Percentiles rank a stretch among this genome's conserved stretches.
Conservation (phyloP, 2,329 filamentous ascomycete species). For the Claviceps maximensis region DNA sequence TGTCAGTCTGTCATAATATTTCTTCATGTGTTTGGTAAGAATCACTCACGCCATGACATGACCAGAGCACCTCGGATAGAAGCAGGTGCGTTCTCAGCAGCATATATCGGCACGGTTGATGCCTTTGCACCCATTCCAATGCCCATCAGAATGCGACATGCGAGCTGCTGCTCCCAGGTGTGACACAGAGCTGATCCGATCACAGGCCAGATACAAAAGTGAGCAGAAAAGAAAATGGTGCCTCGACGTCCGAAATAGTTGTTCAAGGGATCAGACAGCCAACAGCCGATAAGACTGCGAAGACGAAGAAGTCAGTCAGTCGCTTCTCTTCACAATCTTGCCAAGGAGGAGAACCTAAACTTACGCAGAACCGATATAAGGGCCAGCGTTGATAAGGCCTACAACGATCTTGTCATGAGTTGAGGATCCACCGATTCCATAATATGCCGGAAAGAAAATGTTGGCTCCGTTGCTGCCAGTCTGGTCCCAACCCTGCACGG, state of each 20-base stretch:
- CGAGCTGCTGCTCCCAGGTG: conserved; percentile 52
- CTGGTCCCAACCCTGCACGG: conserved; percentile 50
- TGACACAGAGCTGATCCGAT: conserved; percentile 48
- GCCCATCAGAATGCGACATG: conserved; percentile 52
- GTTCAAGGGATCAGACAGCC: conserved; percentile 48
- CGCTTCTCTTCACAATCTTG: conserved; percentile 21
- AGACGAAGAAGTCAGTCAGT: conserved; percentile 4
- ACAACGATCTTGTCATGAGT: conserved; percentile 28
- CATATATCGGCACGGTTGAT: conserved; percentile 52
- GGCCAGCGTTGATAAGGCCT: conserved; percentile 17
- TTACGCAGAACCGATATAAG: conserved; percentile 37
- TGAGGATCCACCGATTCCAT: conserved; percentile 22
- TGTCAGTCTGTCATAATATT: conserved; percentile 19
- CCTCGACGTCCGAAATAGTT: conserved; percentile 50
- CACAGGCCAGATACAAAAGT: conserved; percentile 31
- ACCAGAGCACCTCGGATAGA: conserved; percentile 61
- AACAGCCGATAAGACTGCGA: conserved; percentile 37
- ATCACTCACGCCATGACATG: conserved; percentile 57
- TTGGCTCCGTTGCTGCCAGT: conserved; percentile 48
- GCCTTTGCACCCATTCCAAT: conserved; percentile 56
- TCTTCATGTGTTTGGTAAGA: conserved; percentile 27
- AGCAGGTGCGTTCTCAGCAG: conserved; percentile 60
- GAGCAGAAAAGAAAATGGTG: conserved; percentile 50
- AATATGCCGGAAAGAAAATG: conserved; percentile 37
- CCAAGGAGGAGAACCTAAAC: conserved; percentile 23